phyloP scores from a whole-genome alignment of 306 rosid genomes.

The Oemleria cerasiformis region DNA sequence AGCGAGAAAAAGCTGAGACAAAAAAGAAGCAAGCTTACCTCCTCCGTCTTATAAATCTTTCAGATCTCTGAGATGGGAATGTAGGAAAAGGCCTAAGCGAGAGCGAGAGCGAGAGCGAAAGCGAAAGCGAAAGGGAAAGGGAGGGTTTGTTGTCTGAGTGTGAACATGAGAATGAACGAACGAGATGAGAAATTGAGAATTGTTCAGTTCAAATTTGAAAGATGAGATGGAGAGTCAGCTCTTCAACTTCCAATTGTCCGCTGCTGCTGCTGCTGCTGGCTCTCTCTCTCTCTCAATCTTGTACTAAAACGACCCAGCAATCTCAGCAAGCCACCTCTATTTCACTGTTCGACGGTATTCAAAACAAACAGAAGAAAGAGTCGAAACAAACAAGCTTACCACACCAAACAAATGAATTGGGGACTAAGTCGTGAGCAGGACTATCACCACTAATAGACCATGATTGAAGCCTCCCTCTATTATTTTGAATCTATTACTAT shows the following conservation, averaged over 20 bases:
- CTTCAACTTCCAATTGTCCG: background rate
- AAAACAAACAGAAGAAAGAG: background rate
- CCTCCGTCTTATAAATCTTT: background rate
- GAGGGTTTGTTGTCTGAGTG: background rate
- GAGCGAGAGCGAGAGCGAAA: background rate
- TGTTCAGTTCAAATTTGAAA: slow-evolving; percentile 22
- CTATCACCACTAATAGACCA: slow-evolving; percentile 27
- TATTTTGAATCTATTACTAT: background rate
- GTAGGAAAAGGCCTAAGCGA: background rate
- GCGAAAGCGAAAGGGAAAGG: slow-evolving; percentile 1
- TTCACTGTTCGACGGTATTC: background rate
- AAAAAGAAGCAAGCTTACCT: slow-evolving; percentile 15
- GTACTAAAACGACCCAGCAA: background rate
- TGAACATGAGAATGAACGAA: too few species aligned
- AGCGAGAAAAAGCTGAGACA: background rate
- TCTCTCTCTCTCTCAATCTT: too few species aligned
- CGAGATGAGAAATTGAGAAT: slow-evolving; percentile 3
- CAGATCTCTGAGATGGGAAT: slow-evolving; percentile 9
- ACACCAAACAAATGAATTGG: background rate
- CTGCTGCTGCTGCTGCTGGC: background rate
- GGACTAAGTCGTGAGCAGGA: slow-evolving; percentile 60
- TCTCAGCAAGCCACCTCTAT: too few species aligned
- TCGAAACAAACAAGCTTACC: slow-evolving; percentile 13
- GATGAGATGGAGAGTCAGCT: background rate
- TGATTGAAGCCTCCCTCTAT: slow-evolving; percentile 29